Percentiles rank a stretch among this genome's conserved stretches.
phyloP scores from a whole-genome alignment of 78 protist species.

The Planoprotostelium fungivorum region DNA sequence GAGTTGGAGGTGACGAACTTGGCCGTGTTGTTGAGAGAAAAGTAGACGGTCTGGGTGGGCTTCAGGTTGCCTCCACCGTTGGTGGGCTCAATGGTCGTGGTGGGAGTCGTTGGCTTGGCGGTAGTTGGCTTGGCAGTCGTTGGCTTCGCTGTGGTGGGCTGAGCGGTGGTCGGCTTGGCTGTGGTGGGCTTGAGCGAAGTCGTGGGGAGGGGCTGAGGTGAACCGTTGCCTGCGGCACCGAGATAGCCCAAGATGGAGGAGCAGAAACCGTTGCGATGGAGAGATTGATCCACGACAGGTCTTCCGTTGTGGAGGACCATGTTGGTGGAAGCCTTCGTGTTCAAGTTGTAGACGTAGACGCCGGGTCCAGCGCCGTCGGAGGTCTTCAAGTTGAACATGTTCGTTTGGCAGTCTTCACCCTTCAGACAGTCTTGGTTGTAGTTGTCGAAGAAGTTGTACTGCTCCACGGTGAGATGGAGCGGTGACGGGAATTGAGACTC shows the following conservation, averaged over 20 bases:
- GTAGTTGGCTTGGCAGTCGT: not conserved
- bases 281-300: not conserved
- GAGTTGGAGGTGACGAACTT: not conserved
- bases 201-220: no score
- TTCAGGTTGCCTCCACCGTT: not conserved
- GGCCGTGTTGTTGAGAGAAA: no score
- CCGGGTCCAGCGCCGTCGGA: not conserved
- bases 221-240: no score
- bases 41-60: not conserved
- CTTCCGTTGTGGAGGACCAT: not conserved
- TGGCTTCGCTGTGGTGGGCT: no score
- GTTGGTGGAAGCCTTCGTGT: not conserved
- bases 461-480: not conserved
- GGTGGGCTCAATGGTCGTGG: no score
- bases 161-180: not conserved
- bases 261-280: not conserved
- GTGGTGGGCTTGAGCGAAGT: no score
- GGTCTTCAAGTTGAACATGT: not conserved
- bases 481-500: not conserved
- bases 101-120: not conserved
- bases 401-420: not conserved
- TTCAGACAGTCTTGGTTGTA: not conserved
- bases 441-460: not conserved
- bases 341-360: not conserved
- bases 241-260: not conserved